Conservation (phyloP, 2,329 filamentous ascomycete genomes). For the Pleomassaria siparia region DNA sequence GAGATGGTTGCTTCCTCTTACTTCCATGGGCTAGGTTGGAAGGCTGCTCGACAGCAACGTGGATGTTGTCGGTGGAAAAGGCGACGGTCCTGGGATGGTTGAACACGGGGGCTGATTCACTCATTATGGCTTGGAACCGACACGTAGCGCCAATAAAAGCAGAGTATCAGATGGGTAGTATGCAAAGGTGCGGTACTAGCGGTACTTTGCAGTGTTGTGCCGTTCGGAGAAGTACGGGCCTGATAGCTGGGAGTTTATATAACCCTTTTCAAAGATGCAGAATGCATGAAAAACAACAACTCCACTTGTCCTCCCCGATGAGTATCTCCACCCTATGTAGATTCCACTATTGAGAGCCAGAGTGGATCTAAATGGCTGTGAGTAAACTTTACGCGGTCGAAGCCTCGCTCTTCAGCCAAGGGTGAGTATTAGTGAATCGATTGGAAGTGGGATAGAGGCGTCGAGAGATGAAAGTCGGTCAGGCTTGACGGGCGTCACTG, state of each 20-base stretch:
- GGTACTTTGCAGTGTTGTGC: slow-evolving; percentile 8
- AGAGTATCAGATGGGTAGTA: slow-evolving; percentile 5
- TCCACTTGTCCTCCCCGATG: slow-evolving; percentile 6
- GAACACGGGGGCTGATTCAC: slow-evolving; percentile 29
- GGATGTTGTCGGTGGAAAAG: slow-evolving; percentile 17
- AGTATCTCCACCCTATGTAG: slow-evolving; percentile 3
- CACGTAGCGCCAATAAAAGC: slow-evolving; percentile 25
- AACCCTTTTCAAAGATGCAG: slow-evolving; percentile 6
- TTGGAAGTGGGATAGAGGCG: slow-evolving; percentile 19
- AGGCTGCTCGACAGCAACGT: slow-evolving; percentile 12
- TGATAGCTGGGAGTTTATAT: slow-evolving; percentile 16
- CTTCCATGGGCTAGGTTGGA: slow-evolving; percentile 9
- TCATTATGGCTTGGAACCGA: slow-evolving; percentile 17
- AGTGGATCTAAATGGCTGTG: slow-evolving; percentile 7
- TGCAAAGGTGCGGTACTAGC: slow-evolving; percentile 9
- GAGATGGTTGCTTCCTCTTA: slow-evolving; percentile 42
- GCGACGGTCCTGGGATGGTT: slow-evolving; percentile 15
- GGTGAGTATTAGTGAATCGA: slow-evolving; percentile 5
- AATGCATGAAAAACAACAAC: not conserved
- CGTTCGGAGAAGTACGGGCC: slow-evolving; percentile 19
- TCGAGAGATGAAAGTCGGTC: slow-evolving; percentile 17
- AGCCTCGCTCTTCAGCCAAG: slow-evolving; percentile 30
- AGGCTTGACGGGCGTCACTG: slow-evolving; percentile 22
- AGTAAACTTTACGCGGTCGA: slow-evolving; percentile 20
- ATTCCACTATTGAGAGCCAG: slow-evolving; percentile 1